Evolutionary conservation across 164 flowering plant species (phyloP), one percentile per base, ranked within the genome.

Genomic region (Liriodendron chinense): DNA sequence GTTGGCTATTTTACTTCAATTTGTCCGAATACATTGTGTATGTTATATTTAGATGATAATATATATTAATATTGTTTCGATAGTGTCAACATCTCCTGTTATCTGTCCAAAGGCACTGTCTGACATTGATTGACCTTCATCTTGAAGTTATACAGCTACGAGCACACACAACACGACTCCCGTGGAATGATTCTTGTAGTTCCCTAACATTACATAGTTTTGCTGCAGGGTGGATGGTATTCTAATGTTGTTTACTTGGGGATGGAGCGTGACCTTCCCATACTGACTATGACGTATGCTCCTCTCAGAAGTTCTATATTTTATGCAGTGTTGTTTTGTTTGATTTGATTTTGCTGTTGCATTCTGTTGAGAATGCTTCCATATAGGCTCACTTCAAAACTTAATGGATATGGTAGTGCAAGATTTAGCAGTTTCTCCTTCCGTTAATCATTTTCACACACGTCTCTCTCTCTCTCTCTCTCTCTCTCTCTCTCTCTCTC

Each of bases 221-320:
- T 68, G 63, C 66, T 80, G 83, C 96, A 96, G 98, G 82, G 61
- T 16, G 88, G 93, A 49, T 94, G 98, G 98, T 96, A 96, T 80
- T 86, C 83, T 16, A 91, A 87, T 70, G 86, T 92, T 24, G 82
- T 93, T 65, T 89, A 80, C 81, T 68, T 96, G 90, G 99, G 98
- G 68, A 83, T 82, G 70, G 94, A 93, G 82, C 77, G 66, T 1
- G 87, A 75, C 47, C 83, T 90, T 81, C 98, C 98, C 9, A 85
- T 93, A 73, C 75, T 94, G 66, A 93, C 99, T 18, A 91, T 94
- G 92, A 94, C 98, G 99, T 96, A 87, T 63, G 77, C 56, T 73
- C 48, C 47, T 66, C 65, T 43, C 22, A 49, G 9, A 22, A n/a
- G 21, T 43, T 57, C 67, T 21, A 25, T 48, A 20, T 22, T 10